Base-by-base conservation (phyloP, 1,284 basidiomycete species). In the Volvariella surrecta region DNA sequence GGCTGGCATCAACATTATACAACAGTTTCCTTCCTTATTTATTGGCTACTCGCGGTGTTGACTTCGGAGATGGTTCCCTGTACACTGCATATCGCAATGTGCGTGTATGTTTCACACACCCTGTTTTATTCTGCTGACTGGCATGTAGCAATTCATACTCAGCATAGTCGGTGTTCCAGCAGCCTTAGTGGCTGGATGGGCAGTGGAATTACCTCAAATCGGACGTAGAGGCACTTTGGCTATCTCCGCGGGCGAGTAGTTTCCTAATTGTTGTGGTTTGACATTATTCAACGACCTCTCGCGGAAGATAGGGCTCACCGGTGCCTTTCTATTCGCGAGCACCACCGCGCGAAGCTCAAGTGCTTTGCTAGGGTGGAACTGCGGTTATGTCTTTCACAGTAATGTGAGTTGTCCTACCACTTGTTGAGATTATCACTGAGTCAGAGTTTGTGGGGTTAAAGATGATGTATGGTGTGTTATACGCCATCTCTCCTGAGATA, bases 381-480 rank as follows among this genome's bases (percentile, higher is more conserved):
- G 81, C 52, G 82, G 74, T 16, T 82, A 79, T 51, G 70, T 65
- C 16, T 76, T 82, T 54, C 71, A 63, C 49, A 74, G 71, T 51
- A 82, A 80, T 53, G 71, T 74, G 42, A 45, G 63, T 57, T 10
- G 30, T 31, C 9, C 9, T 9, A 9, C 15, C 30, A 31, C 30
- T 15, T n/a, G n/a, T 31, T 31, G 9, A 15, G 9, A 18, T 30
- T n/a, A 8, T 19, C 18, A 15, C 32, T 11, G 4, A 16, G 46
- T 43, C 16, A 28, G 16, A 21, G 40, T 22, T 44, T 9, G 47
- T 15, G 8, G 37, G 44, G 19, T 13, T 31, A 20, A 54, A 76
- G 67, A 72, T 81, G 46, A 85, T 86, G 82, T 86, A 84, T 52
- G 82, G 79, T 9, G 76, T 85, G 3, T 58, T 86, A 9, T 87